These are phyloP conservation scores for Phaeophleospora eucalypticola DNA, from an alignment of 2,329 filamentous ascomycete species.

Conservation along the genomic window DNA sequence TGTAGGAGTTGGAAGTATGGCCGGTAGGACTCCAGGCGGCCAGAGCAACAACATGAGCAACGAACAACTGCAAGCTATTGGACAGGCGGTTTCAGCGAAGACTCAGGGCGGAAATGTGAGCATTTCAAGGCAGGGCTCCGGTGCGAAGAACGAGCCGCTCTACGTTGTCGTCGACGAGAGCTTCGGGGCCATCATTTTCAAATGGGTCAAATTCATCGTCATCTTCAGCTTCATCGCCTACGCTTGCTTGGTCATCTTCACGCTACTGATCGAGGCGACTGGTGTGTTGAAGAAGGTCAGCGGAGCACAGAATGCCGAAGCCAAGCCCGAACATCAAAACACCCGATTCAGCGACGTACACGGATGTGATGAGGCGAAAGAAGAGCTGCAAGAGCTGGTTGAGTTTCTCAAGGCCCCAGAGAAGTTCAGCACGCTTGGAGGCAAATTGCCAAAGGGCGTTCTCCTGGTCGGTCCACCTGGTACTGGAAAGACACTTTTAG, in stretches of 20 bases:
- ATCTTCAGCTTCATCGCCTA: conserved; percentile 77
- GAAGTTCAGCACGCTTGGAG: conserved; percentile 87
- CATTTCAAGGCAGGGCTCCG: conserved; percentile 51
- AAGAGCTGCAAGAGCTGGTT: conserved; percentile 93
- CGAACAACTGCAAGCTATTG: conserved; percentile 70
- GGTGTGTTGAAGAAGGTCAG: conserved; percentile 75
- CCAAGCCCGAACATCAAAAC: conserved; percentile 87
- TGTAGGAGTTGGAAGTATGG: conserved; percentile 17
- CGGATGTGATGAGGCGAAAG: conserved; percentile 96
- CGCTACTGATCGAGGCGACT: conserved; percentile 76
- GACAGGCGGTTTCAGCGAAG: conserved; percentile 74
- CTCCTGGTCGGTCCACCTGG: conserved; percentile 91
- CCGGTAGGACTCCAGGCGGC: conserved; percentile 32
- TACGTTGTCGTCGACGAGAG: conserved; percentile 96
- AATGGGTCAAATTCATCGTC: conserved; percentile 83
- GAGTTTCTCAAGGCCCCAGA: conserved; percentile 94
- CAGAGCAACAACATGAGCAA: conserved; percentile 46
- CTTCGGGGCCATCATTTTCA: conserved; percentile 71
- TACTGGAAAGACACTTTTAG: conserved; percentile 94
- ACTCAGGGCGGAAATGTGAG: conserved; percentile 64
- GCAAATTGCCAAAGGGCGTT: conserved; percentile 95
- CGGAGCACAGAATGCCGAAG: conserved; percentile 69
- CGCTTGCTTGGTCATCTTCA: conserved; percentile 71
- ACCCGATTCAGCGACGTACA: conserved; percentile 92
- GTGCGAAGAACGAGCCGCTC: conserved; percentile 70